These are phyloP conservation scores for Kockiozyma suomiensis DNA, from an alignment of 805 yeast species.

Conservation along the genomic window DNA sequence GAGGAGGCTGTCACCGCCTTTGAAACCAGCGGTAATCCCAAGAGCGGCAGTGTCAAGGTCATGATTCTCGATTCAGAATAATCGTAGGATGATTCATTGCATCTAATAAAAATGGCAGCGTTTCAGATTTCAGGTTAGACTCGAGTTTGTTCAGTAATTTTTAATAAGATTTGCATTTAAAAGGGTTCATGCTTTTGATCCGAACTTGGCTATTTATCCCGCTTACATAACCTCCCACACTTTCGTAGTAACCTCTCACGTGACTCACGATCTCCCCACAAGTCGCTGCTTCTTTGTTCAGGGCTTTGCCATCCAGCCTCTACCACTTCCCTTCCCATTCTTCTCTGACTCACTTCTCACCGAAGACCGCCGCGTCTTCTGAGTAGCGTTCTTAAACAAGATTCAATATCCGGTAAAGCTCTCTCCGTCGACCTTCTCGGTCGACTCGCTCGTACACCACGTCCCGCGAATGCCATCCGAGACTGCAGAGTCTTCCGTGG, in stretches of 20 bases:
- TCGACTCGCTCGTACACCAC: conserved; percentile 15
- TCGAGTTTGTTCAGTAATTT: background rate
- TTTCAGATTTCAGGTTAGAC: no score
- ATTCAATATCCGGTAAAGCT: conserved; percentile 12
- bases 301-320: no score
- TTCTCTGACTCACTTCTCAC: background rate
- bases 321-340: background rate
- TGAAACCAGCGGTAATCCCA: conserved; percentile 46
- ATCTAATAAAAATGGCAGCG: no score
- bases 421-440: conserved; percentile 19
- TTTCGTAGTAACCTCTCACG: background rate
- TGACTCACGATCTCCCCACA: background rate
- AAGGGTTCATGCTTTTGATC: no score
- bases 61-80: conserved; percentile 47
- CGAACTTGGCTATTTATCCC: background rate
- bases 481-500: background rate
- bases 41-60: conserved; percentile 53
- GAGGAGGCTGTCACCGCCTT: conserved; percentile 55
- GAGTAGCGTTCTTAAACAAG: background rate
- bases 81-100: no score
- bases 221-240: background rate
- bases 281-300: no score
- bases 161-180: background rate
- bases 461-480: conserved; percentile 17
- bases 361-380: background rate